phyloP scores from a whole-genome alignment of 2,329 filamentous ascomycete genomes.

The Cryphonectria japonica region DNA sequence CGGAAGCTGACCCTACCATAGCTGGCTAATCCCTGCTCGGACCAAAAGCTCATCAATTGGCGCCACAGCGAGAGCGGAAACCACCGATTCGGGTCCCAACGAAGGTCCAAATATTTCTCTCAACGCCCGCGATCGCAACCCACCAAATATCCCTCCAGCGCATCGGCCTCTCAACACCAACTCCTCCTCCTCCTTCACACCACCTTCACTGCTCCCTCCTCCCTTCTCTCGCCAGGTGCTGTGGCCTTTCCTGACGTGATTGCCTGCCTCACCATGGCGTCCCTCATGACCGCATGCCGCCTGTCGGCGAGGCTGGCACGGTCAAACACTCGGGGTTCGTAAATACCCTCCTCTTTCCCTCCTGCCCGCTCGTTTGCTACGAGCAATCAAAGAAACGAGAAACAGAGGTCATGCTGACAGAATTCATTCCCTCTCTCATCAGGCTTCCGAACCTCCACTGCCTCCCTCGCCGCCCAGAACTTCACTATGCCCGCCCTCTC shows the following conservation, averaged over 20 bases:
- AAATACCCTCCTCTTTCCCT: slow-evolving; percentile 10
- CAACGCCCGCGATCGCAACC: slow-evolving; percentile 15
- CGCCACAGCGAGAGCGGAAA: slow-evolving; percentile 8
- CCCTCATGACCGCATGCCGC: slow-evolving; percentile 66
- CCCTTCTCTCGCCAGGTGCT: slow-evolving; percentile 16
- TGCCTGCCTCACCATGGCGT: slow-evolving; percentile 60
- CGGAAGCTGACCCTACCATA: not conserved
- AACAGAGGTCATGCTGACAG: slow-evolving; percentile 17
- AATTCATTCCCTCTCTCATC: slow-evolving; percentile 23
- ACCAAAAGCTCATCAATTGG: slow-evolving; percentile 28
- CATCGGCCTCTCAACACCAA: slow-evolving; percentile 4
- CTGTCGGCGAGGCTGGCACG: slow-evolving; percentile 63
- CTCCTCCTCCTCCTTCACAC: slow-evolving; percentile 18
- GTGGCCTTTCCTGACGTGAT: slow-evolving; percentile 14
- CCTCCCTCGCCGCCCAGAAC: slow-evolving; percentile 75
- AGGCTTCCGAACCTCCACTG: slow-evolving; percentile 69
- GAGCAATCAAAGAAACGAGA: not conserved
- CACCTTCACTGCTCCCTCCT: slow-evolving; percentile 33
- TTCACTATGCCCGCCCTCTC: slow-evolving; percentile 91
- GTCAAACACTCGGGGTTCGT: slow-evolving; percentile 62
- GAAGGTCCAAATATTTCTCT: slow-evolving; percentile 28
- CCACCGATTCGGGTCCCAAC: slow-evolving; percentile 27
- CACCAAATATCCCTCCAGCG: slow-evolving; percentile 1
- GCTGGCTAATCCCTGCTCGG: slow-evolving; percentile 12
- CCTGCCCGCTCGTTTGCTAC: not conserved